Base-by-base conservation (phyloP, 2,329 filamentous ascomycete species). In the Beauveria sp. region DNA sequence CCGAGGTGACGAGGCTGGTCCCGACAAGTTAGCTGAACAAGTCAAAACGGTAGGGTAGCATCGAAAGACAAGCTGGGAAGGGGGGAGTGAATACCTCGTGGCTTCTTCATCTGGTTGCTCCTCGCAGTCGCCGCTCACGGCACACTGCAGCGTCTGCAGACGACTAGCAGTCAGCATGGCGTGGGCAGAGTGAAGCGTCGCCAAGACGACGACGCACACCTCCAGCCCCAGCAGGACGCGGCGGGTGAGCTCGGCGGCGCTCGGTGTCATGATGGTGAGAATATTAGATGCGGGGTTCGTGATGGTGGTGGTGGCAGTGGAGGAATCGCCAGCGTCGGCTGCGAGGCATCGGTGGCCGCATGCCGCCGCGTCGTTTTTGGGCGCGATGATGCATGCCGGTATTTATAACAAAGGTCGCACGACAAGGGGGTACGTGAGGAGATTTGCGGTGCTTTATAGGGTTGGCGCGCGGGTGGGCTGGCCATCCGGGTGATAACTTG, bases 401-500 rank as follows among this genome's bases (percentile, higher is more conserved):
- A 61, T 55, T 61, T 61, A 61, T 61, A 61, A 38, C 34, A 38
- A 38, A 12, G 34, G 34, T 38, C 7, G 22, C 40, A 9, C 9
- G n/a, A n/a, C 42, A 28, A 34, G 42, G 53, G 42, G 42, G 26
- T 52, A 10, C 20, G 18, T 50, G 53, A 56, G 52, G 60, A 55
- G 46, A 45, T 62, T 62, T 55, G 53, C 31, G 52, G 60, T 56
- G 51, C 53, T 62, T 62, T 57, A 62, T 62, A 62, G 57, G 46
- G 38, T 49, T 43, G 38, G 12, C 38, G 38, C 42, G 14, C 50
- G 24, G 18, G 51, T n/a, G 40, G 48, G 20, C n/a, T 20, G 53
- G 43, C 53, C 60, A 56, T 56, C 60, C 60, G 46, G 52, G 60
- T 71, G 52, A 38, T 71, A 72, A 72, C 71, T 70, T 72, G 71